Evolutionary conservation across 2,329 filamentous ascomycete genomes (phyloP), one percentile per base, ranked within the genome.

Genomic region (Arthrobotrys pseudoclavata): DNA sequence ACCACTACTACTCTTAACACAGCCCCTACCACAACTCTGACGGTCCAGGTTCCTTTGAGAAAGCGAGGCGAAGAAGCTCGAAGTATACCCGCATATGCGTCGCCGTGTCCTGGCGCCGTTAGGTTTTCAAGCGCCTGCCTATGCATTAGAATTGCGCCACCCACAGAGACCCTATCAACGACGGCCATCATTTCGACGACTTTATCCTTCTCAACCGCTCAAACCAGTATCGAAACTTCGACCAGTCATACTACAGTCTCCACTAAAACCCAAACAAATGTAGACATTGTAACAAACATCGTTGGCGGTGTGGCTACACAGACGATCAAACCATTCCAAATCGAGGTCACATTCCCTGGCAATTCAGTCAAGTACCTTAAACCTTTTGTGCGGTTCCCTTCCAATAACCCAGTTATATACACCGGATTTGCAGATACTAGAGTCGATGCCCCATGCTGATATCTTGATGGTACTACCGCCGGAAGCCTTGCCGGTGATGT

Each of bases 311-410:
- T 69, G 7, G 66, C 66, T 20, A 61, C 42, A 34, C 20, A 42
- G 55, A 69, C 53, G 3, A 22, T 69, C 18, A 61, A 69, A 47
- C 66, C 66, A 9, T 69, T 69, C 66, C n/a, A 61, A n/a, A 61
- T 69, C 18, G 10, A 61, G 24, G 66, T 50, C n/a, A 42, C 12
- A 1, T 57, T 47, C 15, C 29, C 22, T 26, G 26, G 4, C 1
- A 48, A 29, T 40, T 10, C 37, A 15, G 18, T 50, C 26, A 31
- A 48, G 18, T 69, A 69, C 15, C 66, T 69, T 42, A 50, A 45
- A 3, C 66, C 66, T n/a, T 61, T 61, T 24, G 2, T 34, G 13
- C 40, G 50, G 34, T 61, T 57, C 3, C 24, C 34, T n/a, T 29
- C 37, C 10, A 34, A 22, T 22, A 31, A 24, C 29, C 5, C 20